Conservation (phyloP, 192 early-diverging fungal genomes). For the Gigaspora rosea region DNA sequence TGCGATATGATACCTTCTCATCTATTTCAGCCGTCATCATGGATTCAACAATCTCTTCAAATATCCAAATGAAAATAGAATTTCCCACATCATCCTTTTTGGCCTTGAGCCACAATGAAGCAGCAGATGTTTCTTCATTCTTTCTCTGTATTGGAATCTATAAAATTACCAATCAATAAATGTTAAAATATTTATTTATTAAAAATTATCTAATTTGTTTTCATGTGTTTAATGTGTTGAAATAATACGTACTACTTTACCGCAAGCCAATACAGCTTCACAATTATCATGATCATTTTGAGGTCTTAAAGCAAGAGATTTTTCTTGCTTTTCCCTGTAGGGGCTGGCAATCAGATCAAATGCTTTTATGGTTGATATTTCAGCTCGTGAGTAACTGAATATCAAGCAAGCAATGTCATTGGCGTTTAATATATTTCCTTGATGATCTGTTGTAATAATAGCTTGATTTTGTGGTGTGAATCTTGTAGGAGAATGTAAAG, state of each 20-base stretch:
- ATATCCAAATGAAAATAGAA: slow-evolving; percentile 61
- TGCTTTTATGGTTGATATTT: slow-evolving; percentile 44
- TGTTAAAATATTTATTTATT: no score
- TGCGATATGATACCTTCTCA: slow-evolving; percentile 32
- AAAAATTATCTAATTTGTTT: no score
- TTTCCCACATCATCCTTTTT: slow-evolving; percentile 48
- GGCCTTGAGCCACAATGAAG: slow-evolving; percentile 65
- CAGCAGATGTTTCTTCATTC: slow-evolving; percentile 53
- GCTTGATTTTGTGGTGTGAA: slow-evolving; percentile 63
- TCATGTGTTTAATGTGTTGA: background rate
- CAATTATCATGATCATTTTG: slow-evolving; percentile 39
- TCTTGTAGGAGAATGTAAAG: slow-evolving; percentile 53
- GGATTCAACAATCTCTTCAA: slow-evolving; percentile 62
- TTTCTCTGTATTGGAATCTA: slow-evolving; percentile 59
- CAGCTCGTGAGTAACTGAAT: slow-evolving; percentile 50
- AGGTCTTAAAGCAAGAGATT: slow-evolving; percentile 37
- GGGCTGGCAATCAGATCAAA: slow-evolving; percentile 47
- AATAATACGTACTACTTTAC: slow-evolving; percentile 50
- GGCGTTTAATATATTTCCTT: slow-evolving; percentile 52
- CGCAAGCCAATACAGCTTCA: slow-evolving; percentile 51
- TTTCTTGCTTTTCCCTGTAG: slow-evolving; percentile 47
- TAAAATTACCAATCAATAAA: background rate
- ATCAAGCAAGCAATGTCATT: slow-evolving; percentile 62
- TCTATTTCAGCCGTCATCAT: slow-evolving; percentile 44
- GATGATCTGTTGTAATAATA: slow-evolving; percentile 56